Evolutionary conservation across 805 yeast species (phyloP).

Genomic region (Kodamaea neixiangensis): DNA sequence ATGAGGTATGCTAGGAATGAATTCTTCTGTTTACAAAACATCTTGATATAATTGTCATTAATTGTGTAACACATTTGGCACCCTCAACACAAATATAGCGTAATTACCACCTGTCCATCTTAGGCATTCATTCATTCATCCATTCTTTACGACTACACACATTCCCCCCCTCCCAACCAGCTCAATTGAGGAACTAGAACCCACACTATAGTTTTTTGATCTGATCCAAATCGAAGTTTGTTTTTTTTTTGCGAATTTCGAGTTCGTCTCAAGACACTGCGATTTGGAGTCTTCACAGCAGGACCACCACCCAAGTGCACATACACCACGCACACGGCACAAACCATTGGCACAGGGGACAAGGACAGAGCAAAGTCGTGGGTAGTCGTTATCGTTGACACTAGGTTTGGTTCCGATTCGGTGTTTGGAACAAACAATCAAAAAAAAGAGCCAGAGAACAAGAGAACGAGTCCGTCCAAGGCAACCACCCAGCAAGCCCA

Average conservation of each 20-base stretch:
- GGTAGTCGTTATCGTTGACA: not conserved
- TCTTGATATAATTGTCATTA: conserved; percentile 2
- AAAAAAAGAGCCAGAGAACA: not conserved
- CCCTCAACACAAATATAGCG: not conserved
- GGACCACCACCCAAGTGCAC: not conserved
- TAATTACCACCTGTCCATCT: conserved; percentile 1
- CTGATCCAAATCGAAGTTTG: conserved; percentile 5
- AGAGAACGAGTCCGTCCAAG: not conserved
- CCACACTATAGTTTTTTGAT: conserved; percentile 1
- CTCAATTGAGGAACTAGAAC: not conserved
- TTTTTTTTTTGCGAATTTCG: conserved; percentile 3
- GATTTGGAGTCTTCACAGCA: not conserved
- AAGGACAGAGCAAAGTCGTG: not conserved
- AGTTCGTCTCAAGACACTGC: not conserved
- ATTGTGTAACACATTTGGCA: conserved; percentile 3
- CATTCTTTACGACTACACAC: not conserved
- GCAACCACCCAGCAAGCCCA: not conserved
- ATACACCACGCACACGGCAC: not conserved
- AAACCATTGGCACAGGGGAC: not conserved
- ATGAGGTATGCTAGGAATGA: conserved; percentile 4
- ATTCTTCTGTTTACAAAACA: conserved; percentile 4
- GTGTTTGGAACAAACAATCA: not conserved
- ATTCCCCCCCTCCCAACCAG: not conserved
- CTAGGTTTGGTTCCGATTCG: conserved; percentile 1
- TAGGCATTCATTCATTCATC: not conserved